Evolutionary conservation across 129 eudicot genomes (phyloP).

Genomic region (Pulicaria dysenterica): DNA sequence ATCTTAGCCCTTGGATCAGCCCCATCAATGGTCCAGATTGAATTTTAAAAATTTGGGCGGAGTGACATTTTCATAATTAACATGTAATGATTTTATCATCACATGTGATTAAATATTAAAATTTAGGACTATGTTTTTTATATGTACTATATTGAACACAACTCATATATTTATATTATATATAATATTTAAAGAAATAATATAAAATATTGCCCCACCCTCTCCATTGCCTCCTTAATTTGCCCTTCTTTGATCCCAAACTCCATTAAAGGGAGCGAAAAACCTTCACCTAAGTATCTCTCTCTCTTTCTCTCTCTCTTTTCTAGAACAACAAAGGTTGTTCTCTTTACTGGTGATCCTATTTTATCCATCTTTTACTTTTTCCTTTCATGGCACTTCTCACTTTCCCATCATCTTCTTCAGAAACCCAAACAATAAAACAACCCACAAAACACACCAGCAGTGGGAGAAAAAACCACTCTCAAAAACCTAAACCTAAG

Average conservation of each 20-base stretch:
- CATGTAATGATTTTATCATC: no score
- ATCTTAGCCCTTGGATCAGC: no score
- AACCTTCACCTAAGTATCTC: constrained; percentile 30
- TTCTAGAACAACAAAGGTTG: constrained; percentile 25
- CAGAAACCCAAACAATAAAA: constrained; percentile 29
- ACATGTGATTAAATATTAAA: no score
- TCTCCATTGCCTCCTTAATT: constrained; percentile 33
- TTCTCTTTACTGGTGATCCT: not conserved
- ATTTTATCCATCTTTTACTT: not conserved
- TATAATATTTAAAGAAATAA: not conserved
- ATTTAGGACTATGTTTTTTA: no score
- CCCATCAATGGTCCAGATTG: no score
- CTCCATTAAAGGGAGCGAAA: constrained; percentile 48
- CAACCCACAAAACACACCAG: constrained; percentile 40
- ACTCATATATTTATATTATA: not conserved
- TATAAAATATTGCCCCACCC: constrained; percentile 20
- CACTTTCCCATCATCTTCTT: constrained; percentile 49
- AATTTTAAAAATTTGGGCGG: no score
- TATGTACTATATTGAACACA: no score
- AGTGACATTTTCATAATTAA: no score
- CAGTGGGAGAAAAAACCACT: constrained; percentile 15
- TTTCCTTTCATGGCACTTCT: constrained; percentile 49
- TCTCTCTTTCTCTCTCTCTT: constrained; percentile 37
- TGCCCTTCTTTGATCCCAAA: constrained; percentile 42
- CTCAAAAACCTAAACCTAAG: constrained; percentile 41